These are phyloP conservation scores for Monosporozyma aquatica DNA, from an alignment of 805 yeast species.

Conservation along the genomic window DNA sequence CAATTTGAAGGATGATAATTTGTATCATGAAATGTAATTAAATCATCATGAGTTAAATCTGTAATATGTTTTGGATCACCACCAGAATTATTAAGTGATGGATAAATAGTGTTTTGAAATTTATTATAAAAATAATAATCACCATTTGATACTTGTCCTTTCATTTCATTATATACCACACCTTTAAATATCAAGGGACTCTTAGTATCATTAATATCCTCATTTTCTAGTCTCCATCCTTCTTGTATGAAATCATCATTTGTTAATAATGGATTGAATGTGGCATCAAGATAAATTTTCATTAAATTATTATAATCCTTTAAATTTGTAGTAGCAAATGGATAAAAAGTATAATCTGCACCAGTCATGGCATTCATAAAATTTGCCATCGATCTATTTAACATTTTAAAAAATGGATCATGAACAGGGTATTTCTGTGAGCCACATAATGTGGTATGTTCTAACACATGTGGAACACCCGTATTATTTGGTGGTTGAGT, in stretches of 20 bases:
- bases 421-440: conserved; percentile 85
- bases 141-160: conserved; percentile 88
- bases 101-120: conserved; percentile 75
- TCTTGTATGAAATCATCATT: conserved; percentile 85
- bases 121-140: conserved; percentile 77
- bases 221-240: conserved; percentile 93
- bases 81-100: conserved; percentile 81
- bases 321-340: conserved; percentile 87
- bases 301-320: conserved; percentile 75
- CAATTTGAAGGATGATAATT: conserved; percentile 90
- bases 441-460: conserved; percentile 94
- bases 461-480: conserved; percentile 93
- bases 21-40: conserved; percentile 62
- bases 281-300: conserved; percentile 82
- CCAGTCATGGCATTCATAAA: conserved; percentile 99
- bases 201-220: conserved; percentile 42
- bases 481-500: conserved; percentile 93
- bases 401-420: conserved; percentile 97
- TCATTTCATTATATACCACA: conserved; percentile 97
- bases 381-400: conserved; percentile 85
- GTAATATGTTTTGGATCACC: conserved; percentile 87
- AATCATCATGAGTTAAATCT: conserved; percentile 59
- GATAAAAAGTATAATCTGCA: conserved; percentile 89
- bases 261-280: conserved; percentile 69
- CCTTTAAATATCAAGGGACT: conserved; percentile 78